These are phyloP conservation scores for Aspergillus ibericus DNA, from an alignment of 2,329 filamentous ascomycete species.

Conservation along the genomic window DNA sequence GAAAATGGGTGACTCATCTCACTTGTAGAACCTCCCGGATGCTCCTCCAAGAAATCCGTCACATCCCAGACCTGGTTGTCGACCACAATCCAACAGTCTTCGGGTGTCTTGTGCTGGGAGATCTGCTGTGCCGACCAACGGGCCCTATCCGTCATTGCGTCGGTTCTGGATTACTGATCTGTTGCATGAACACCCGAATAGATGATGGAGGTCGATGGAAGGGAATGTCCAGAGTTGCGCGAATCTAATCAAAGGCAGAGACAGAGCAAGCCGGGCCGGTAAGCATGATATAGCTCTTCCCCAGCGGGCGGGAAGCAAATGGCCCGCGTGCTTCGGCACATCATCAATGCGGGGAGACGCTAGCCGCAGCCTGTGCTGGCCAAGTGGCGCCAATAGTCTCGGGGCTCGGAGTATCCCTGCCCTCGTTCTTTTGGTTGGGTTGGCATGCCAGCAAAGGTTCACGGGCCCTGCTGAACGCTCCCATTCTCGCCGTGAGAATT, in stretches of 20 bases:
- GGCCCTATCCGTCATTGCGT: slow-evolving; percentile 30
- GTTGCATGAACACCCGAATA: neutral
- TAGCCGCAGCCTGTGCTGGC: neutral
- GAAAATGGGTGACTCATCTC: slow-evolving; percentile 17
- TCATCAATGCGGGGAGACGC: slow-evolving; percentile 3
- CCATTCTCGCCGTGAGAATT: no score
- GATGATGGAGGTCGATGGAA: no score
- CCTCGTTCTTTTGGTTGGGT: neutral
- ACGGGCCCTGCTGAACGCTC: neutral
- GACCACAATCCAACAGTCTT: slow-evolving; percentile 67
- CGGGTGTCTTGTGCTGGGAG: slow-evolving; percentile 48
- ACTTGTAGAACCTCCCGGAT: slow-evolving; percentile 61
- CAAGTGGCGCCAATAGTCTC: neutral
- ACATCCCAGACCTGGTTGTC: slow-evolving; percentile 68
- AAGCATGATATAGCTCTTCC: no score
- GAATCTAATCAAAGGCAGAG: no score
- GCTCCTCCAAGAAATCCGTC: slow-evolving; percentile 64
- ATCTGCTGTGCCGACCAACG: slow-evolving; percentile 48
- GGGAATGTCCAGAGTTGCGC: neutral
- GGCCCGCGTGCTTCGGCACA: slow-evolving; percentile 3
- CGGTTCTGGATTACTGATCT: neutral
- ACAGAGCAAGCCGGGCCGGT: no score
- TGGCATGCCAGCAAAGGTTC: neutral
- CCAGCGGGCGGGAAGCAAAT: neutral
- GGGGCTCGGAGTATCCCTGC: neutral